phyloP scores from a whole-genome alignment of 2,329 filamentous ascomycete genomes.

The Purpureocillium lavendulum region DNA sequence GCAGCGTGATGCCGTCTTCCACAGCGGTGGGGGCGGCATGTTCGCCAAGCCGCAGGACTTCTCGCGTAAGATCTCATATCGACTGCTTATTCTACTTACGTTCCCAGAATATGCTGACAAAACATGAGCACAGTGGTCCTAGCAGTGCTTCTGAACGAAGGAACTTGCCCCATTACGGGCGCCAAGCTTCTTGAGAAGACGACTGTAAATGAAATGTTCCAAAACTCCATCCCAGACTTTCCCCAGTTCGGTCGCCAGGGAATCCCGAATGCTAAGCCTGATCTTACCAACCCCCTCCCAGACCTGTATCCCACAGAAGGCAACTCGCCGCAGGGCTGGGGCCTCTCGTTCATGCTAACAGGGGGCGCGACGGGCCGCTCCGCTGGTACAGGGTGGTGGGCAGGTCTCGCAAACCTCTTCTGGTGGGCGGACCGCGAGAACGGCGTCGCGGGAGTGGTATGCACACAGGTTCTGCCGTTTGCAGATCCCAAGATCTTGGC shows the following conservation, averaged over 20 bases:
- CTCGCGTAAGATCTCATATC: constrained; percentile 30
- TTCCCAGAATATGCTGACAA: background rate
- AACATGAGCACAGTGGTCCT: constrained; percentile 39
- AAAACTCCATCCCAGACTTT: constrained; percentile 50
- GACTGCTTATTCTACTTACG: constrained; percentile 3
- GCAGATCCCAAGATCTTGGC: constrained; percentile 30
- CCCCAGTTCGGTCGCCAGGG: constrained; percentile 41
- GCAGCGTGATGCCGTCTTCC: constrained; percentile 36
- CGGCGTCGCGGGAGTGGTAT: constrained; percentile 45
- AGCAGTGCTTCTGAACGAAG: constrained; percentile 54
- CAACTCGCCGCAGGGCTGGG: constrained; percentile 55
- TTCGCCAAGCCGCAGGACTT: constrained; percentile 55
- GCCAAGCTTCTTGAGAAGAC: constrained; percentile 42
- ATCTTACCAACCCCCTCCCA: constrained; percentile 35
- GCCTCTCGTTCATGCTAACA: constrained; percentile 48
- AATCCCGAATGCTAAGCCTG: constrained; percentile 37
- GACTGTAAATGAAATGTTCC: constrained; percentile 57
- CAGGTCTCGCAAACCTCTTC: constrained; percentile 49
- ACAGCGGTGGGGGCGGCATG: constrained; percentile 54
- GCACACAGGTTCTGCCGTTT: constrained; percentile 43
- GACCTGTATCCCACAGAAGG: constrained; percentile 39
- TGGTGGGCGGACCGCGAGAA: constrained; percentile 57
- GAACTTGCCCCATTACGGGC: constrained; percentile 48
- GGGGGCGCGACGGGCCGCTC: constrained; percentile 44
- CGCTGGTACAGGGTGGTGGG: constrained; percentile 44